Base-by-base conservation (phyloP, 2,329 filamentous ascomycete genomes). In the Trichophyton verrucosum region DNA sequence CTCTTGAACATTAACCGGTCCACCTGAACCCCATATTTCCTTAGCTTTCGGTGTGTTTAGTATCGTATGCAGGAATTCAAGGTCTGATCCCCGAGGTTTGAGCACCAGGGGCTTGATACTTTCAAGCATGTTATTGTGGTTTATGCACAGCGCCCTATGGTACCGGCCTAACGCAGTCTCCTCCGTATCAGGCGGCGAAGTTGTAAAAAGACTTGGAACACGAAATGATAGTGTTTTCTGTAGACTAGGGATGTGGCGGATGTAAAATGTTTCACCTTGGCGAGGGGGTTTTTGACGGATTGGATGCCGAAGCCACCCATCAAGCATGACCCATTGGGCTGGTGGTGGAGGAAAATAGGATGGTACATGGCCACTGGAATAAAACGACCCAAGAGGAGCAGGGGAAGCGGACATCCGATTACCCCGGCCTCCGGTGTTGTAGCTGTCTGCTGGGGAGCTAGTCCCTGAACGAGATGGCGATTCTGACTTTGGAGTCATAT, bases 261-360 rank as follows among this genome's bases (percentile, higher is more conserved):
- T 87, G 72, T 99, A 99, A 68, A 99, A 92, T 0, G 89, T 84
- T 68, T 96, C 90, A 13, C 91, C 91, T 79, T 95, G 91, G 2
- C 89, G 85, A 1, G 91, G 89, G 0, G 92, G 91, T 71, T 95
- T 96, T 1, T 89, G 87, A 0, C 94, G 85, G 47, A 95, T 78
- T 0, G 94, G 94, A 70, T 99, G 94, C 0, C 91, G 86, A 53
- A 91, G 78, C 47, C 47, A 53, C 62, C 86, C 82, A 70, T 89
- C 85, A 1, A 89, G 91, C 64, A 87, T 85, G 3, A 82, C 86
- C 71, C 92, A 96, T 66, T 92, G 88, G 7, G 89, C 76, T 0
- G 94, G 89, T 1, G 87, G 80, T 0, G 91, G 91, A 1, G 91
- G 91, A 66, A 89, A 96, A 75, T 91, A 96, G 0, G 91, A 96